phyloP scores from a whole-genome alignment of 2,329 filamentous ascomycete genomes.

The Pseudogymnoascus sp. region DNA sequence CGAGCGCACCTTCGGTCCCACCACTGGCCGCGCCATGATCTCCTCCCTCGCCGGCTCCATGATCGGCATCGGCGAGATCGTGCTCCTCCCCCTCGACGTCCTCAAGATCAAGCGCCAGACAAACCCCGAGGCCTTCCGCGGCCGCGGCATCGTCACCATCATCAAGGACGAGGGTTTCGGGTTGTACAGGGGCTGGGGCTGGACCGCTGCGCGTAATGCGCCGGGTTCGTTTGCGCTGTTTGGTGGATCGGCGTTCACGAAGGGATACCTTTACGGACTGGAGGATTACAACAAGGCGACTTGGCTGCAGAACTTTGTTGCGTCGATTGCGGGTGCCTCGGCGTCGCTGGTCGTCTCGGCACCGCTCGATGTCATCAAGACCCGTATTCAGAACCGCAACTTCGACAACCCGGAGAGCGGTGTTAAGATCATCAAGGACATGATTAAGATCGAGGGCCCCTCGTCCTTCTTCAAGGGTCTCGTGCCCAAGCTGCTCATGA shows the following conservation, averaged over 20 bases:
- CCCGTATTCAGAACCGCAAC: conserved; percentile 95
- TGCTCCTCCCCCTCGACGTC: conserved; percentile 89
- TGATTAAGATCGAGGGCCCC: conserved; percentile 84
- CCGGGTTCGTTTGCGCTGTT: conserved; percentile 98
- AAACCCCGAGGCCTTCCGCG: conserved; percentile 95
- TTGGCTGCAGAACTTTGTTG: conserved; percentile 96
- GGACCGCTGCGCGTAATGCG: conserved; percentile 95
- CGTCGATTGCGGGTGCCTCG: conserved; percentile 88
- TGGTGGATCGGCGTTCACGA: conserved; percentile 92
- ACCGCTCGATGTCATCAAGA: conserved; percentile 96
- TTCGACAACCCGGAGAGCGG: conserved; percentile 97
- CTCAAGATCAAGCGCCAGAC: conserved; percentile 99
- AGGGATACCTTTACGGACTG: conserved; percentile 88
- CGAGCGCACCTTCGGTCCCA: conserved; percentile 85
- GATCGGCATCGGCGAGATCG: conserved; percentile 95
- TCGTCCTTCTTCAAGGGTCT: conserved; percentile 95
- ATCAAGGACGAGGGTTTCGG: conserved; percentile 91
- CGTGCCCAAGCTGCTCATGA: conserved; percentile 97
- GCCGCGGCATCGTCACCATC: conserved; percentile 83
- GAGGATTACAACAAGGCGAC: conserved; percentile 90
- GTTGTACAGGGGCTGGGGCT: conserved; percentile 91
- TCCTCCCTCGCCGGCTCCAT: conserved; percentile 91
- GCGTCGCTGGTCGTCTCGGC: conserved; percentile 96
- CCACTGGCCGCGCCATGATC: conserved; percentile 97
- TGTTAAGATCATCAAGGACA: conserved; percentile 83